Percentiles rank a stretch among this genome's conserved stretches.
Conservation (phyloP, 139 green algal species). For the Edaphochlamys debaryana region DNA sequence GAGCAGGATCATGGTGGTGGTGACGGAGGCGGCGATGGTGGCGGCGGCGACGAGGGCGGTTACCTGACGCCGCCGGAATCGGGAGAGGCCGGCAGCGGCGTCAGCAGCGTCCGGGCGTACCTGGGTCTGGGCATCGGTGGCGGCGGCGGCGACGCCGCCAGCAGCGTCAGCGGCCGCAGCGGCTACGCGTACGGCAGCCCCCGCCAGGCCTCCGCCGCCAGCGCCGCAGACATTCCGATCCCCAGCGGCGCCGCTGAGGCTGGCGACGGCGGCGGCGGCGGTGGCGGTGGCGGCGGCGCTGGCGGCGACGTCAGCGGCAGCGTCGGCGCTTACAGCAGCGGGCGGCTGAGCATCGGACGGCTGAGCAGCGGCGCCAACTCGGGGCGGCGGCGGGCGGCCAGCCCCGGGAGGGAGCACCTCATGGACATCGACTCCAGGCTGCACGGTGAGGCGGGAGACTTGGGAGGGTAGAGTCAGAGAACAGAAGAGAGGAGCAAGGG, state of each 20-base stretch:
- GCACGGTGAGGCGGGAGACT: neutral
- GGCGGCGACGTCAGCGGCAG: neutral
- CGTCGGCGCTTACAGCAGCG: neutral
- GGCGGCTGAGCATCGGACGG: too few species aligned
- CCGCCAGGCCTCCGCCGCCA: too few species aligned
- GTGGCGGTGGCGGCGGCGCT: neutral
- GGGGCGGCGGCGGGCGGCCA: too few species aligned
- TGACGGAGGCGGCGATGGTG: neutral
- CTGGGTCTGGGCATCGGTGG: neutral
- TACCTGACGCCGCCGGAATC: neutral
- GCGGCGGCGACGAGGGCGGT: neutral
- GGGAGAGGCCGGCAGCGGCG: neutral
- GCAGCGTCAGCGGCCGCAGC: constrained; percentile 1
- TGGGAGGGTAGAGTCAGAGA: neutral
- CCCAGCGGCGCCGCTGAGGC: too few species aligned
- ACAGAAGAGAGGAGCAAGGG: neutral
- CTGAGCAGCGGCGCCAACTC: neutral
- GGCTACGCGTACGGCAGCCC: neutral
- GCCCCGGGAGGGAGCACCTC: neutral
- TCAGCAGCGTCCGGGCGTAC: neutral
- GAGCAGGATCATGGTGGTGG: too few species aligned
- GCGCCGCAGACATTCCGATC: too few species aligned
- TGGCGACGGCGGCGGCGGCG: neutral
- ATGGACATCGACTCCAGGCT: neutral
- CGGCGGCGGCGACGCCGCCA: neutral